Evolutionary conservation across 2,329 filamentous ascomycete species (phyloP).

Genomic region (Botrytis elliptica): DNA sequence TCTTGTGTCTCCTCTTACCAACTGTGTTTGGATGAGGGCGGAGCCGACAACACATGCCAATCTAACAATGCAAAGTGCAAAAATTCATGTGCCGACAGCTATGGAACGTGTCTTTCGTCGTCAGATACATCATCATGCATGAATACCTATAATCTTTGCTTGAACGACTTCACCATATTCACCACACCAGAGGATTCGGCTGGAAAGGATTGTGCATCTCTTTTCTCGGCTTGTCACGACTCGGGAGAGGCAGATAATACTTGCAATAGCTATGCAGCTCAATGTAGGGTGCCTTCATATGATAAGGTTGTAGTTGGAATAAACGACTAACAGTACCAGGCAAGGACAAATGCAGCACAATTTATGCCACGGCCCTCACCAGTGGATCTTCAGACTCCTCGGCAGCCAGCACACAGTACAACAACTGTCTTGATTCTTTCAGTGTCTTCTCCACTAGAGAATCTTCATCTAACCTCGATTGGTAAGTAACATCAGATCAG

Average conservation of each 20-base stretch:
- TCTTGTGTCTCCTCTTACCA: slow-evolving; percentile 22
- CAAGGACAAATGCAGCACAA: slow-evolving; percentile 27
- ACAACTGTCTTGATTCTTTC: slow-evolving; percentile 25
- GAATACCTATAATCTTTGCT: slow-evolving; percentile 12
- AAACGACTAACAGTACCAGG: background rate
- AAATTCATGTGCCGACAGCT: slow-evolving; percentile 15
- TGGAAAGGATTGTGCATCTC: slow-evolving; percentile 24
- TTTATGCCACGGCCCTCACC: slow-evolving; percentile 24
- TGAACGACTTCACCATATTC: slow-evolving; percentile 22
- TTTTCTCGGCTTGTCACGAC: slow-evolving; percentile 23
- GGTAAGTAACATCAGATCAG: background rate
- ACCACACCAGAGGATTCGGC: slow-evolving; percentile 20
- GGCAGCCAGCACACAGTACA: slow-evolving; percentile 24
- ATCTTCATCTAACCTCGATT: background rate
- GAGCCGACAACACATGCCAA: slow-evolving; percentile 24
- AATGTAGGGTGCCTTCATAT: background rate
- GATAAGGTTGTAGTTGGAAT: background rate
- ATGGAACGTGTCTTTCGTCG: background rate
- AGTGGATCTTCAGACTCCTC: slow-evolving; percentile 21
- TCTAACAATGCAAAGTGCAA: slow-evolving; percentile 24
- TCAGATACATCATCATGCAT: background rate
- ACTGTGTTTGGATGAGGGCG: slow-evolving; percentile 22
- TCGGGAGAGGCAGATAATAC: slow-evolving; percentile 22
- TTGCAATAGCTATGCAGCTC: slow-evolving; percentile 24
- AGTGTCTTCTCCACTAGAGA: slow-evolving; percentile 22